Base-by-base conservation (phyloP, 129 eudicot genomes). In the Flaveria brownii region DNA sequence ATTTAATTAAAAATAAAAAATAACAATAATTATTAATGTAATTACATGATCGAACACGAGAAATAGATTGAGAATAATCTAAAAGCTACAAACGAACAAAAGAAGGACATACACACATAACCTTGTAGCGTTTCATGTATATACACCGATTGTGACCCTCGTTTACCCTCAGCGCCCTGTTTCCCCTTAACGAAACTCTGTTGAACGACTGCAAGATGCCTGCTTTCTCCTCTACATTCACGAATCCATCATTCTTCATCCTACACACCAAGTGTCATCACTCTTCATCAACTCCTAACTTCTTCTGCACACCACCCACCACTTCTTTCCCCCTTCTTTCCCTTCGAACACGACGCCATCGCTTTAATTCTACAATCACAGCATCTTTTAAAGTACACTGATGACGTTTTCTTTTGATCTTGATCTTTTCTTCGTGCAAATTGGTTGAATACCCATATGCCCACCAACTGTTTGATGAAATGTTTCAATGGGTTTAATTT, bases 301-400 rank as follows among this genome's bases (percentile, higher is more conserved):
- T 55, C 50, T 73, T 80, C 75, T 17, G 13, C 4, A 75, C 15
- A 43, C 63, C 15, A 61, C 71, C 75, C 52, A 67, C 74, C 73
- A 46, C 18, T 42, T 78, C 68, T 39, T 73, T 73, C 68, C 72
- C 80, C 20, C 13, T 57, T 59, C 82, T 57, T 64, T 81, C 67
- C 43, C 56, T 41, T 49, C 45, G 50, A 22, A 36, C 60, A 10
- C 79, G 71, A 70, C 80, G 82, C 57, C 92, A 74, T 63, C 72
- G 89, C 46, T 39, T 77, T 51, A 60, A 52, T 64, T 71, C 65
- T 59, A 73, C 82, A 30, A 57, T 78, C 17, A 60, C 69, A 71
- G 81, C 87, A 2, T 85, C 96, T 57, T 86, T 87, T 46, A 85
- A 73, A 78, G 92, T 89, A 77, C 63, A 68, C 2, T 17, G 22